Base-by-base conservation (phyloP, 2,329 filamentous ascomycete species). In the Ascochyta lentis region DNA sequence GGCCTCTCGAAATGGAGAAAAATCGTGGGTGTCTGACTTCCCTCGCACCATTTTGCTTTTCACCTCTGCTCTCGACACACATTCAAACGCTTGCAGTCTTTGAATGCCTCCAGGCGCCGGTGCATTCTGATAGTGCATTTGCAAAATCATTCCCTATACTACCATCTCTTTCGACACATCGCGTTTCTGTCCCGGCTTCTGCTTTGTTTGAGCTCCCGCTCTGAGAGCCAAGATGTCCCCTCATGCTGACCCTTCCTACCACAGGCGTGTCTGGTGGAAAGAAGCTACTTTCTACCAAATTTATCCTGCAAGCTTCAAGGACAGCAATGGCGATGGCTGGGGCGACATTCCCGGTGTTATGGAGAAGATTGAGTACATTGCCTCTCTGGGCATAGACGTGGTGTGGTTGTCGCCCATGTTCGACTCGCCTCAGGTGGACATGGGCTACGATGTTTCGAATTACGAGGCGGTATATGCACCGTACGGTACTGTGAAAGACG, bases 371-470 rank as follows among this genome's bases (percentile, higher is more conserved):
- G 80, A 85, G 63, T 88, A 89, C 46, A 65, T 73, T 40, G 63
- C 62, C 4, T 74, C 77, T 2, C 74, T 90, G 0, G 87, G 87
- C 0, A 77, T 88, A 9, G 83, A 90, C 64, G 81, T 86, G 6
- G 78, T 91, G 44, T 91, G 88, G 88, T 73, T 87, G 0, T 89
- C 83, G 40, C 89, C 88, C 12, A 85, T 89, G 70, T 87, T 84
- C 64, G 83, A 86, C 58, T 84, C 80, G 4, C 88, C 88, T 0
- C 84, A 88, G 65, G 77, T 84, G 4, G 87, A 90, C 63, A 89
- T 89, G 86, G 87, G 86, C 27, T 90, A 90, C 66, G 88, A 89
- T 66, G 85, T 89, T 44, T 81, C 83, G 23, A 83, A 91, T 70
- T 91, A 91, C 61, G 83, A 88, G 67, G 79, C 79, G 24, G 84